Conservation (phyloP, 192 early-diverging fungal species). For the Geosiphon pyriformis region DNA sequence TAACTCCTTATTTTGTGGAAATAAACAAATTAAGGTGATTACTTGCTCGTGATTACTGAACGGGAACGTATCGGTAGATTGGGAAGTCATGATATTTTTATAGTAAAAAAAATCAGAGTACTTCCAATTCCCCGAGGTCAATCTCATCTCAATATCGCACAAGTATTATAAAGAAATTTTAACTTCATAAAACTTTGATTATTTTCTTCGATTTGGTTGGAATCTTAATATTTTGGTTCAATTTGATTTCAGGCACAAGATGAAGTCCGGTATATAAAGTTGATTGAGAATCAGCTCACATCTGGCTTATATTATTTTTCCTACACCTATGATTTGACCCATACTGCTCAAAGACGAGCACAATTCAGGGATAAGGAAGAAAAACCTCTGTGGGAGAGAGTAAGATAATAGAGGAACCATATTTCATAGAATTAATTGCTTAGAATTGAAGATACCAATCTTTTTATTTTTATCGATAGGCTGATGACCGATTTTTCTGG, state of each 20-base stretch:
- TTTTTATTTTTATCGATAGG: too few relatives aligned
- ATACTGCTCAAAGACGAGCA: slow-evolving; percentile 70
- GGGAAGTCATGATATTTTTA: slow-evolving; percentile 57
- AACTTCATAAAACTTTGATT: too few relatives aligned
- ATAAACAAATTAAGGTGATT: slow-evolving; percentile 49
- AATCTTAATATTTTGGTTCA: background rate
- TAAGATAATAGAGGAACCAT: slow-evolving; percentile 28
- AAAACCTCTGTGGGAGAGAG: slow-evolving; percentile 49
- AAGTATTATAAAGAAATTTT: slow-evolving; percentile 44
- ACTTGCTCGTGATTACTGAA: slow-evolving; percentile 70
- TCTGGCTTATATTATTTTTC: slow-evolving; percentile 69
- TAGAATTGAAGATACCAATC: too few relatives aligned
- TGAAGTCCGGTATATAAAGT: slow-evolving; percentile 42
- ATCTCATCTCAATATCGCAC: slow-evolving; percentile 29
- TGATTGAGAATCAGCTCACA: slow-evolving; percentile 46
- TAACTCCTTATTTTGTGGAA: background rate
- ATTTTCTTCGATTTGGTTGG: too few relatives aligned
- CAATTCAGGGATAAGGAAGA: slow-evolving; percentile 32
- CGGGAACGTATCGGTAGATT: slow-evolving; percentile 57
- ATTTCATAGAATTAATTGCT: too few relatives aligned
- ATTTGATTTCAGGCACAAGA: slow-evolving; percentile 34
- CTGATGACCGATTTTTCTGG: slow-evolving; percentile 95
- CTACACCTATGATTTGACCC: slow-evolving; percentile 81
- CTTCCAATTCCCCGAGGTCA: slow-evolving; percentile 43
- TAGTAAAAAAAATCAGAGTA: slow-evolving; percentile 52